Conservation (phyloP, 2,329 filamentous ascomycete genomes). For the Trichoderma harzianum region DNA sequence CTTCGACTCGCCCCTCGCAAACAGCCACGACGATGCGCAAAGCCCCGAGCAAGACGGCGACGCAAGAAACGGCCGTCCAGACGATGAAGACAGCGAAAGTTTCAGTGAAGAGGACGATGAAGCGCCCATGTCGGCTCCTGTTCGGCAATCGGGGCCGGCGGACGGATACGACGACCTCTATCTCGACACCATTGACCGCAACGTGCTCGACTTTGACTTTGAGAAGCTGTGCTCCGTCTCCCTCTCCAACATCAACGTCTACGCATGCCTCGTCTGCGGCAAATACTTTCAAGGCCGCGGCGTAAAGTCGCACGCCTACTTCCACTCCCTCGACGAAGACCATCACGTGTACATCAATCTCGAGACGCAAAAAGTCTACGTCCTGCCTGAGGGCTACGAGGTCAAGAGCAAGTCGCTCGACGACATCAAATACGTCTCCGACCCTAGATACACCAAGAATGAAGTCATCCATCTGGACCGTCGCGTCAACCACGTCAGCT, state of each 20-base stretch:
- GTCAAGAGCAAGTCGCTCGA: slow-evolving; percentile 92
- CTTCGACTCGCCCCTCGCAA: slow-evolving; percentile 37
- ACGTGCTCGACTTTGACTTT: slow-evolving; percentile 95
- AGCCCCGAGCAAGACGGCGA: slow-evolving; percentile 28
- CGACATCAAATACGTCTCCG: slow-evolving; percentile 96
- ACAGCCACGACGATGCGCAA: slow-evolving; percentile 36
- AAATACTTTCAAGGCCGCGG: slow-evolving; percentile 95
- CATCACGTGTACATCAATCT: slow-evolving; percentile 99
- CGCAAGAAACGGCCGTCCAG: slow-evolving; percentile 25
- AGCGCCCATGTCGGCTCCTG: slow-evolving; percentile 41
- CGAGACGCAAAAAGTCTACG: slow-evolving; percentile 85
- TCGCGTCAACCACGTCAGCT: slow-evolving; percentile 53
- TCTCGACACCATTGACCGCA: slow-evolving; percentile 92
- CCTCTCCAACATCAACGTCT: slow-evolving; percentile 97
- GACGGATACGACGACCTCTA: slow-evolving; percentile 94
- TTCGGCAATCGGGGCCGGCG: slow-evolving; percentile 72
- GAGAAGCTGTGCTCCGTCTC: slow-evolving; percentile 97
- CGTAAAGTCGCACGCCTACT: slow-evolving; percentile 93
- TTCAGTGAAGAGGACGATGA: slow-evolving; percentile 41
- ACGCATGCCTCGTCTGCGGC: slow-evolving; percentile 95
- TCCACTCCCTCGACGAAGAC: slow-evolving; percentile 89
- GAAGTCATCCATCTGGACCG: slow-evolving; percentile 81
- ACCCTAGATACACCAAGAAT: slow-evolving; percentile 76
- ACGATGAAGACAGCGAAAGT: slow-evolving; percentile 30
- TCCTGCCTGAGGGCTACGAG: slow-evolving; percentile 94